phyloP scores from a whole-genome alignment of 164 flowering plant species.

The Aristolochia contorta region DNA sequence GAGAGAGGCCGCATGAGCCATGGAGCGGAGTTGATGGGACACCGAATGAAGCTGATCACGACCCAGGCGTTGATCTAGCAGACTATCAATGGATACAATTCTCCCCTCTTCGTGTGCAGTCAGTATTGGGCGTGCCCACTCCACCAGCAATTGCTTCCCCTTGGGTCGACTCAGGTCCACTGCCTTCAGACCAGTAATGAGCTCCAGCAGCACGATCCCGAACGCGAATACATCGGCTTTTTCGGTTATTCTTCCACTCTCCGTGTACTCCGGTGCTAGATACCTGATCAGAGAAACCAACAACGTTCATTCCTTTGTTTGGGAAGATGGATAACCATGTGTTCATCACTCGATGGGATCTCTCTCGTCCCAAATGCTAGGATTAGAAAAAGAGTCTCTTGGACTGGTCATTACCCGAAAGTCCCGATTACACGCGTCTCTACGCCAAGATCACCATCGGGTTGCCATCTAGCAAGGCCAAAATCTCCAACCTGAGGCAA shows the following conservation, averaged over 20 bases:
- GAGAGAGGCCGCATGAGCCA: conserved; percentile 39
- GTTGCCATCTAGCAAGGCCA: conserved; percentile 67
- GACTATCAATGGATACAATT: conserved; percentile 13
- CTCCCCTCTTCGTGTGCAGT: conserved; percentile 22
- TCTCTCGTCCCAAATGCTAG: background rate
- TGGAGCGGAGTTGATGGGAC: conserved; percentile 42
- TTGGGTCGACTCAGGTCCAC: conserved; percentile 26
- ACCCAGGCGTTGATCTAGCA: conserved; percentile 35
- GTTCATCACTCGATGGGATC: background rate
- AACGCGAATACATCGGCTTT: conserved; percentile 83
- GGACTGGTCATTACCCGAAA: conserved; percentile 38
- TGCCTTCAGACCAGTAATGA: conserved; percentile 54
- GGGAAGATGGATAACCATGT: background rate
- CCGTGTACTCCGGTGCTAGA: conserved; percentile 76
- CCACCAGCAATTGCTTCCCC: conserved; percentile 28
- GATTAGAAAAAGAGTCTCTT: background rate
- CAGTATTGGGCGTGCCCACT: conserved; percentile 34
- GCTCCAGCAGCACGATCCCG: conserved; percentile 67
- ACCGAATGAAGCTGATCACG: background rate
- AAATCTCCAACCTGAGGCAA: conserved; percentile 70
- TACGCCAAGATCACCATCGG: conserved; percentile 31
- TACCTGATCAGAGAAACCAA: conserved; percentile 34
- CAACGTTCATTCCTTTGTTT: background rate
- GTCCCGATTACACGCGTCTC: conserved; percentile 47
- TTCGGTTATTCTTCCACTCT: conserved; percentile 47